Evolutionary conservation across 2,329 filamentous ascomycete species (phyloP), one percentile per base, ranked within the genome.

Genomic region (Ophiostoma ulmi): DNA sequence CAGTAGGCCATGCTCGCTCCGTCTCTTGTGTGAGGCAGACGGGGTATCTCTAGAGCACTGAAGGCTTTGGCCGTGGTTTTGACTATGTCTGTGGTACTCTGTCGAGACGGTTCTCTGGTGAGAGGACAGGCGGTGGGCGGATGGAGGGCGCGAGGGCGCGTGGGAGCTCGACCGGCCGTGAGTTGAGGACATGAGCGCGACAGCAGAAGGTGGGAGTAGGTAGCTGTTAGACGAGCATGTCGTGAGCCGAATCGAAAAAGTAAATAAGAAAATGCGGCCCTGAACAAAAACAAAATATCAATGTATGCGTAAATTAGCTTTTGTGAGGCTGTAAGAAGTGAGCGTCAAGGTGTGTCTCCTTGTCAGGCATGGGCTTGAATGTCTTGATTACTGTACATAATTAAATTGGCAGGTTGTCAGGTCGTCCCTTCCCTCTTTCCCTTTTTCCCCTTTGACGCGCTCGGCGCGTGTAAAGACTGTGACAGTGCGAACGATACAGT

Each of bases 111-210:
- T 65, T 22, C 63, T 36, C 8, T 65, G 63, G 36, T 65, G 63
- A 1, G 58, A 63, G 11, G 58, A 63, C 14, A 39, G 63, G 36
- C 36, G 63, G 70, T 69, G 69, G 67, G 17, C 44, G 10, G 73
- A 80, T 73, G 74, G 76, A 72, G 79, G 80, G 80, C 82, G 84
- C 81, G 71, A 69, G 31, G 84, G 83, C 84, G 83, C 83, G 83
- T 83, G 81, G 75, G 79, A 75, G 72, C 73, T 75, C 65, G 74
- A 75, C 66, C 70, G 39, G 55, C 65, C 67, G 69, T 68, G 70
- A 63, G 61, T 67, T n/a, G 71, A 35, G 44, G 69, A 72, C 70
- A 72, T 72, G 66, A 22, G 68, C 41, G 66, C 52, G 69, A 64
- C 67, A 65, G 65, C 61, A 58, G 20, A 11, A 39, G 39, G 31